Percentiles rank a stretch among this genome's conserved stretches.
These are phyloP conservation scores for Scedosporium aurantiacum DNA, from an alignment of 2,329 filamentous ascomycete genomes.

Conservation along the genomic window DNA sequence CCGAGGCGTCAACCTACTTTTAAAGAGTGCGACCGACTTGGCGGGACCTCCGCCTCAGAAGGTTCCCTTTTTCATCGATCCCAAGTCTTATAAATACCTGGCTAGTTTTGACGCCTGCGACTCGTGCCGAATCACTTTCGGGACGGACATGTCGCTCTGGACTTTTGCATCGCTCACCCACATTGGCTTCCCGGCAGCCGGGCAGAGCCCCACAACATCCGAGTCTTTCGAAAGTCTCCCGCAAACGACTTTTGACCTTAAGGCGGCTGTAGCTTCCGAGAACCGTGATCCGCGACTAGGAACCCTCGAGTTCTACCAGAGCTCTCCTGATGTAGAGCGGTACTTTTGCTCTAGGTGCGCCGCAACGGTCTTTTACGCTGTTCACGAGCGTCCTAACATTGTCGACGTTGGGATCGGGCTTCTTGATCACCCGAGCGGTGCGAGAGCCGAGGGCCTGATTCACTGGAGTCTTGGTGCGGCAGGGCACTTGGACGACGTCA, in stretches of 20 bases:
- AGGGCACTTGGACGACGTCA: conserved; percentile 20
- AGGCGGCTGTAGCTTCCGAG: conserved; percentile 18
- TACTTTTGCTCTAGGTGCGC: conserved; percentile 39
- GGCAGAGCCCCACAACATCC: not conserved
- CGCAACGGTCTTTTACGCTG: conserved; percentile 33
- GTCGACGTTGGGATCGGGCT: conserved; percentile 34
- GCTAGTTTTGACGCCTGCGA: conserved; percentile 33
- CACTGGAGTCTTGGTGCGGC: conserved; percentile 28
- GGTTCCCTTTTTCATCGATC: conserved; percentile 32
- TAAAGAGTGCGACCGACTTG: conserved; percentile 20
- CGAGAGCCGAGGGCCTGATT: conserved; percentile 32
- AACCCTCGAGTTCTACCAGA: conserved; percentile 30
- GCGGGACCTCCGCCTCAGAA: conserved; percentile 14
- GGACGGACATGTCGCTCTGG: conserved; percentile 33
- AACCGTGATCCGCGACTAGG: conserved; percentile 25
- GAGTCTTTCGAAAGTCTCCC: conserved; percentile 8
- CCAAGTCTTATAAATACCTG: conserved; percentile 26
- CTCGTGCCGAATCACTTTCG: conserved; percentile 32
- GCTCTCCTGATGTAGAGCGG: conserved; percentile 31
- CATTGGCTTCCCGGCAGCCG: conserved; percentile 19
- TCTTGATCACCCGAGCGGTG: conserved; percentile 30
- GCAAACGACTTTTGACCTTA: conserved; percentile 16
- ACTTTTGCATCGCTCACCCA: conserved; percentile 28
- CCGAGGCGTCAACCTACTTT: conserved; percentile 29
- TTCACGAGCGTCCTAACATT: conserved; percentile 23